A percentile compares a stretch with the other conserved stretches of the same genome.
phyloP scores from a whole-genome alignment of 2,329 filamentous ascomycete species.

The Metarhizium humberi region DNA sequence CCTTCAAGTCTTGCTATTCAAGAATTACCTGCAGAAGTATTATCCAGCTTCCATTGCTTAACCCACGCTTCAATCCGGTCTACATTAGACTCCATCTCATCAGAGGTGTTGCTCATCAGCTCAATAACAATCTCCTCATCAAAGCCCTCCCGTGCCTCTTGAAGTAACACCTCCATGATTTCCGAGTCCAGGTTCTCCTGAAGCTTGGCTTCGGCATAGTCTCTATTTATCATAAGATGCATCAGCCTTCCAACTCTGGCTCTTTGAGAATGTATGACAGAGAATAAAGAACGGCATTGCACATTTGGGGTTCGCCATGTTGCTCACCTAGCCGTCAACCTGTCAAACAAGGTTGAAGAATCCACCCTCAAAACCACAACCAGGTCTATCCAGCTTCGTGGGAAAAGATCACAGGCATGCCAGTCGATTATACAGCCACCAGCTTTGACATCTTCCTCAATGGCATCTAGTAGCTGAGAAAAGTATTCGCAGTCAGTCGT shows the following conservation, averaged over 20 bases:
- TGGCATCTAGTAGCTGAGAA: slow-evolving; percentile 67
- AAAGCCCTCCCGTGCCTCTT: slow-evolving; percentile 83
- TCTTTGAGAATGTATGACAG: neutral
- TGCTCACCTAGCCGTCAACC: slow-evolving; percentile 59
- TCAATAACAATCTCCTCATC: slow-evolving; percentile 84
- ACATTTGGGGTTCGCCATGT: neutral
- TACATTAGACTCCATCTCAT: slow-evolving; percentile 84
- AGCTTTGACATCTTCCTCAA: slow-evolving; percentile 69
- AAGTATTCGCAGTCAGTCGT: slow-evolving; percentile 8
- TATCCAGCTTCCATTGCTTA: slow-evolving; percentile 58
- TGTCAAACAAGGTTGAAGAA: slow-evolving; percentile 73
- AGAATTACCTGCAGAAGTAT: neutral
- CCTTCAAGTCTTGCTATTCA: neutral
- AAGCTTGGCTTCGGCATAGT: slow-evolving; percentile 78
- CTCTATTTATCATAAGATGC: slow-evolving; percentile 32
- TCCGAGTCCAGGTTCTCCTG: slow-evolving; percentile 96
- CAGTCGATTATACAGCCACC: slow-evolving; percentile 92
- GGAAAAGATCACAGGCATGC: slow-evolving; percentile 96
- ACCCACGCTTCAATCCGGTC: slow-evolving; percentile 78
- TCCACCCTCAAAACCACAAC: slow-evolving; percentile 85
- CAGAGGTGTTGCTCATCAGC: slow-evolving; percentile 68
- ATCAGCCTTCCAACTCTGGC: neutral
- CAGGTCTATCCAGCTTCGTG: slow-evolving; percentile 86
- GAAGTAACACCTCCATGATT: slow-evolving; percentile 90
- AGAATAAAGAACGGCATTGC: neutral